These are phyloP conservation scores for Candida loeiensis DNA, from an alignment of 805 yeast genomes.

Conservation along the genomic window DNA sequence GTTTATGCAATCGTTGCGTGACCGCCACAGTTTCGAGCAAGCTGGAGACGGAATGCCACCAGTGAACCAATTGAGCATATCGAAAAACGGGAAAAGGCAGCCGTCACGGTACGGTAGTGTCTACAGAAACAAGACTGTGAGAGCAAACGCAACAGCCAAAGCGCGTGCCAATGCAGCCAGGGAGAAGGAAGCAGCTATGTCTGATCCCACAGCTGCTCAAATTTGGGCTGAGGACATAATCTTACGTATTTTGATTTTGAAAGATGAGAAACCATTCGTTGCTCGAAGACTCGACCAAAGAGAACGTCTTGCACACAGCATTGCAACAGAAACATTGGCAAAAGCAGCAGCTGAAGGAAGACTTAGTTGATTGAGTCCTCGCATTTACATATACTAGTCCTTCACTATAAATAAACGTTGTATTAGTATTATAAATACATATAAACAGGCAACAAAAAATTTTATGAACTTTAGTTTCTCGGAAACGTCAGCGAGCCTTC, in stretches of 20 bases:
- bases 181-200: slow-evolving; percentile 20
- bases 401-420: background rate
- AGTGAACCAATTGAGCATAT: slow-evolving; percentile 4
- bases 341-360: slow-evolving; percentile 45
- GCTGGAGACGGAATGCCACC: slow-evolving; percentile 5
- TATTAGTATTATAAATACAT: background rate
- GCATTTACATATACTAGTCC: background rate
- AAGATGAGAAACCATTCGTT: slow-evolving; percentile 59
- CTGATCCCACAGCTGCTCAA: slow-evolving; percentile 42
- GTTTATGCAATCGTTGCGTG: slow-evolving; percentile 47
- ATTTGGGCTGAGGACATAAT: slow-evolving; percentile 61
- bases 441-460: background rate
- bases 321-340: slow-evolving; percentile 51
- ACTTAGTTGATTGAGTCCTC: slow-evolving; percentile 11
- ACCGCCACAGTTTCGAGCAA: slow-evolving; percentile 42
- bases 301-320: slow-evolving; percentile 52
- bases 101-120: slow-evolving; percentile 42
- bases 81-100: slow-evolving; percentile 10
- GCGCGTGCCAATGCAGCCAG: slow-evolving; percentile 41
- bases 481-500: slow-evolving; percentile 7
- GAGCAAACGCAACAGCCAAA: slow-evolving; percentile 66
- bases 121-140: slow-evolving; percentile 62
- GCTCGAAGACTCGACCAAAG: slow-evolving; percentile 57
- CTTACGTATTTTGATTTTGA: slow-evolving; percentile 64
- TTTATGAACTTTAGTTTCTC: background rate